Percentiles rank a stretch among this genome's conserved stretches.
Conservation (phyloP, 257 asterid genomes). For the Fraxinus anomala region DNA sequence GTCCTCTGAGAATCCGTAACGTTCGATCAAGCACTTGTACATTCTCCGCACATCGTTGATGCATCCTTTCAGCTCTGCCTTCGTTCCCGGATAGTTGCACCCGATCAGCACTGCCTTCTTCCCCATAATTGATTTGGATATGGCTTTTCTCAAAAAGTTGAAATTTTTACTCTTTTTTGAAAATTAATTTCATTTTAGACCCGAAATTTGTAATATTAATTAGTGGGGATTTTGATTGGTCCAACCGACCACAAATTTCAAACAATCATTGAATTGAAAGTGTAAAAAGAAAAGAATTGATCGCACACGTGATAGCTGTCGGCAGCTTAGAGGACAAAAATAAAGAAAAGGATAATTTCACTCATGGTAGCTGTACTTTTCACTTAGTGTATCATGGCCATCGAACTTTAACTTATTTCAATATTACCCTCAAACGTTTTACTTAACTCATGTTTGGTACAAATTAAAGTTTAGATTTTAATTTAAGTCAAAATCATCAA, state of each 20-base stretch:
- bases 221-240: background rate
- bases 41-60: constrained; percentile 86
- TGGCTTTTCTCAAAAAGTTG: background rate
- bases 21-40: constrained; percentile 63
- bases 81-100: constrained; percentile 83
- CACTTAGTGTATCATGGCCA: no score
- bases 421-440: no score
- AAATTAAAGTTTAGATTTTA: no score
- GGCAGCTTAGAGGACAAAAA: background rate
- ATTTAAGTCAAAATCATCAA: no score
- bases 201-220: no score
- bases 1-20: constrained; percentile 80
- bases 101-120: constrained; percentile 89
- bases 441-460: no score
- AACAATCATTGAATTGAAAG: background rate
- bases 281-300: no score
- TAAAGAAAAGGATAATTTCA: no score
- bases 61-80: constrained; percentile 93
- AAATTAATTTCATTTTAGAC: no score
- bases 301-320: background rate
- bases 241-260: background rate
- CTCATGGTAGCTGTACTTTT: no score
- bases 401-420: no score
- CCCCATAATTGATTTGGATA: constrained; percentile 45
- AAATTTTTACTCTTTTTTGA: no score